phyloP scores from a whole-genome alignment of 331 rosid genomes.

The Rhamnella rubrinervis region DNA sequence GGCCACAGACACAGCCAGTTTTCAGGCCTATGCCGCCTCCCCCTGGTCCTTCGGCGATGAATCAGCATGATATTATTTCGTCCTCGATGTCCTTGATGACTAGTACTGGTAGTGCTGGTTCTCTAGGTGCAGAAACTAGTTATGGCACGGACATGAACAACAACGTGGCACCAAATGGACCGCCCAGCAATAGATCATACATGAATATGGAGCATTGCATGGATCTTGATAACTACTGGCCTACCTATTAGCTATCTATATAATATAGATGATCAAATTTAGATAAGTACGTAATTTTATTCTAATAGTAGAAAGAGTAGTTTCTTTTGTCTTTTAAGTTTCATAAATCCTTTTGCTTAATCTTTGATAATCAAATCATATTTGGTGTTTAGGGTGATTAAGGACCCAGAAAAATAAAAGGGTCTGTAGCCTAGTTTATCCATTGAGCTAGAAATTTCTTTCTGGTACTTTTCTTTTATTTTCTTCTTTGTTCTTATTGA shows the following conservation, averaged over 20 bases:
- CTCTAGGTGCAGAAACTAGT: conserved; percentile 39
- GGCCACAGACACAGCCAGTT: conserved; percentile 40
- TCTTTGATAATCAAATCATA: too few species aligned
- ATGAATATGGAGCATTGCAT: conserved; percentile 77
- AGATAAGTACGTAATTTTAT: background rate
- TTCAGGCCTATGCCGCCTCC: conserved; percentile 43
- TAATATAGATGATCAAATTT: background rate
- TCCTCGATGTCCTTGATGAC: conserved; percentile 46
- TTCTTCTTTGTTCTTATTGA: too few species aligned
- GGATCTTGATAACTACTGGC: conserved; percentile 93
- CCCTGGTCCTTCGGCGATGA: conserved; percentile 23
- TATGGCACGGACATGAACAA: conserved; percentile 36
- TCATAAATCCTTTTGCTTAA: too few species aligned
- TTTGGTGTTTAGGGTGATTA: too few species aligned
- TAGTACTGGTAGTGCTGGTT: background rate
- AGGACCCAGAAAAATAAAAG: too few species aligned
- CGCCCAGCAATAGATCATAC: conserved; percentile 42
- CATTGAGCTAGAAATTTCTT: too few species aligned
- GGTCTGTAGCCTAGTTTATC: too few species aligned
- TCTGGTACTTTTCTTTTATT: too few species aligned
- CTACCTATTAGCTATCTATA: conserved; percentile 42
- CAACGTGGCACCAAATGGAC: conserved; percentile 25
- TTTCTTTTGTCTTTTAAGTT: too few species aligned
- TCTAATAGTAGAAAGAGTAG: too few species aligned
- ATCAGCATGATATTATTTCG: conserved; percentile 41